Evolutionary conservation across 192 early-diverging fungal genomes (phyloP), one percentile per base, ranked within the genome.

Genomic region (Lobosporangium transversale): DNA sequence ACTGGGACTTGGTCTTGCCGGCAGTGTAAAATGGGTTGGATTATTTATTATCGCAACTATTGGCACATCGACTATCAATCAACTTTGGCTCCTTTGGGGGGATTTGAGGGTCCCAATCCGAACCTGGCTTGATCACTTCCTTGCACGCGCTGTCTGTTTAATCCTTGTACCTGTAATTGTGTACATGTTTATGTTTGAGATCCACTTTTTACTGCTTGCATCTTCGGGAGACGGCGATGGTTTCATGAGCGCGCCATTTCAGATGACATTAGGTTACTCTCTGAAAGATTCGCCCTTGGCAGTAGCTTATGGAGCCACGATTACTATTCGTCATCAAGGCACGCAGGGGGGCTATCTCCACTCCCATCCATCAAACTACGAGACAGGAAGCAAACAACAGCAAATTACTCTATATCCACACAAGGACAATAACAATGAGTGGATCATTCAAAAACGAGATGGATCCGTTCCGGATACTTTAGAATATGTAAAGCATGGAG

Each of bases 21-120:
- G 88, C 40, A 89, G 95, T 67, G 89, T 92, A 76, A 99, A 99
- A 76, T 94, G 94, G 94, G 96, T 98, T 29, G 97, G 97, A 20
- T 81, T 98, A 30, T 95, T 99, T 62, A 89, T 90, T 4, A 88
- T 98, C 52, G 93, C 91, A 10, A 84, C 91, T 12, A 83, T 99
- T 53, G 96, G 96, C 9, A 76, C 93, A 44, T 93, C 93, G 26
- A 93, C 91, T 1, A 59, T 97, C 59, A 87, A 89, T 51, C 93
- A 97, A 50, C 82, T 98, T 27, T 98, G 96, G 97, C 78, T 90
- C 44, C 76, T 95, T 53, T 85, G 95, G 61, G 93, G 93, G 51
- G 85, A 92, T 63, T 54, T 86, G 49, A 83, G 84, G 30, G 80
- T 91, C 21, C 81, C 90, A 4, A 58, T 90, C 11, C 43, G 53